Evolutionary conservation across 2,329 filamentous ascomycete genomes (phyloP), one percentile per base, ranked within the genome.

Genomic region (Fusarium circinatum): DNA sequence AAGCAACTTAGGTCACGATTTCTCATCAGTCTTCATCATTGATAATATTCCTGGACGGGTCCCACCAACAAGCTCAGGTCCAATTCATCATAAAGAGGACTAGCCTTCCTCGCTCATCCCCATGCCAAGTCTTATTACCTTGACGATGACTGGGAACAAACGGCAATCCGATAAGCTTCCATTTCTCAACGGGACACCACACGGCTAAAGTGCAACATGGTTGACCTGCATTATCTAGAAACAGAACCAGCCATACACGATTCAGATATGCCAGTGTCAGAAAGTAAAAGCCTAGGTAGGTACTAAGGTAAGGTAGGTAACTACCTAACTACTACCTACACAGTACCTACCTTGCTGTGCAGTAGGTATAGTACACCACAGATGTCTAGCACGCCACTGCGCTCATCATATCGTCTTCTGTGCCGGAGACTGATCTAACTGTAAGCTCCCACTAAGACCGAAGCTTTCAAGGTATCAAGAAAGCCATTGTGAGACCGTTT

Each of bases 151-250:
- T 38, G 67, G 41, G 48, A 42, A 62, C 48, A 49, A 68, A 68
- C 32, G 64, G 39, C 39, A 64, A 38, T 42, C 39, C 38, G 65
- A 64, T 69, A 52, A 69, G 65, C 57, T 69, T 62, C 26, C 26
- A 22, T 47, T 64, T 56, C 26, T 60, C 51, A 49, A 56, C 48
- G 44, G 51, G 30, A 48, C 55, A 58, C 54, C 45, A 73, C 51
- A 47, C 65, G 65, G 70, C 65, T 62, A 60, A 70, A 67, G 51
- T 68, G 44, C 12, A 10, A 34, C 62, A 52, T 39, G 24, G 18
- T 67, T 68, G 56, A 56, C 70, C 49, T 73, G 70, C 70, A 67
- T 73, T 71, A 73, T 73, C 72, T 74, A 51, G 34, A 62, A 70
- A 64, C 48, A 69, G 49, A 51, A 57, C 52, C 60, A 59, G 65